phyloP scores from a whole-genome alignment of 2,329 filamentous ascomycete genomes.

The Seiridium unicorne region DNA sequence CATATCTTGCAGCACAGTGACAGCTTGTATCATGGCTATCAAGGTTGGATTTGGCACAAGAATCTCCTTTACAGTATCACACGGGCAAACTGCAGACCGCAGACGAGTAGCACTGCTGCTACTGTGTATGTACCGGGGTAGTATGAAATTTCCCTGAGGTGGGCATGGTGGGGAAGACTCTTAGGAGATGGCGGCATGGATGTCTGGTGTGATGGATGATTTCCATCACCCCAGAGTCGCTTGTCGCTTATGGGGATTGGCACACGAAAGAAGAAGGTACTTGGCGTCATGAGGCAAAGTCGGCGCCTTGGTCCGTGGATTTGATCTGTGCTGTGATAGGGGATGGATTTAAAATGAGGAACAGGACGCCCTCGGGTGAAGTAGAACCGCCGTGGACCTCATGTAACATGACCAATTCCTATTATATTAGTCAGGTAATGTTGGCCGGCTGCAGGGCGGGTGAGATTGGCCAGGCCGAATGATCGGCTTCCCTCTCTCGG shows the following conservation, averaged over 20 bases:
- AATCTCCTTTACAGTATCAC: not conserved
- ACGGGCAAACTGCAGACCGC: not conserved
- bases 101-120: not conserved
- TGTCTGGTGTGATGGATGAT: not conserved
- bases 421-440: not conserved
- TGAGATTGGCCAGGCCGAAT: not conserved
- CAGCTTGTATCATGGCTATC: no score
- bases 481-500: no score
- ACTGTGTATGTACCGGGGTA: not conserved
- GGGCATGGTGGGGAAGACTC: not conserved
- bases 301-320: not conserved
- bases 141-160: not conserved
- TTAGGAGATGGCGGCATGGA: not conserved
- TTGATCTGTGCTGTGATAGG: not conserved
- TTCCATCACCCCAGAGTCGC: not conserved
- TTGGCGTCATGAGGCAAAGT: not conserved
- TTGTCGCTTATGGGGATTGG: not conserved
- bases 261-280: constrained; percentile 8
- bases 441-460: not conserved
- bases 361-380: not conserved
- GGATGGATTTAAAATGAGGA: constrained; percentile 2
- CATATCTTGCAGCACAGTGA: no score
- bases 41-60: not conserved
- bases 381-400: not conserved
- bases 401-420: not conserved